Percentiles rank a stretch among this genome's conserved stretches.
Conservation (phyloP, 2,329 filamentous ascomycete species). For the Albifimbria verrucaria region DNA sequence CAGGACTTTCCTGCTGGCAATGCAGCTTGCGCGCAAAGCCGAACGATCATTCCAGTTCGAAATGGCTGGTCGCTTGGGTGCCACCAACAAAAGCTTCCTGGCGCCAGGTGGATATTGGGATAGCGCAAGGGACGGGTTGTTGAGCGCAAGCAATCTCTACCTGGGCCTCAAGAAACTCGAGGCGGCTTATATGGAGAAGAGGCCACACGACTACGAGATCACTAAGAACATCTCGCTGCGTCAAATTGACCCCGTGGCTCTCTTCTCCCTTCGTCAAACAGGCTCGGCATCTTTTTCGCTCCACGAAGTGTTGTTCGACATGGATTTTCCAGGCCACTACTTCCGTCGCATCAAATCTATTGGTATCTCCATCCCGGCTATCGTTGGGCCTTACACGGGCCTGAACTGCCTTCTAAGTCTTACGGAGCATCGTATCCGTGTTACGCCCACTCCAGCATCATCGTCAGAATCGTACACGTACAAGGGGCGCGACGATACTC, state of each 20-base stretch:
- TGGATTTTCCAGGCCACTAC: slow-evolving; percentile 39
- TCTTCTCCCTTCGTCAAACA: slow-evolving; percentile 5
- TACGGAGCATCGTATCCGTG: not conserved
- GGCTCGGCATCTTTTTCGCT: slow-evolving; percentile 3
- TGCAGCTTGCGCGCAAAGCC: no score
- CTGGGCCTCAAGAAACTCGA: no score
- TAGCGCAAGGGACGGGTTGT: no score
- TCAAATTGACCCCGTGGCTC: slow-evolving; percentile 3
- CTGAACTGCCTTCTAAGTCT: slow-evolving; percentile 6
- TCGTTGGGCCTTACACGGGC: slow-evolving; percentile 22
- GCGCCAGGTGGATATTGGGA: no score
- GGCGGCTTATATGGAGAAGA: no score
- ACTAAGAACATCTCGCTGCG: slow-evolving; percentile 9
- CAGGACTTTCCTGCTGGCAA: no score
- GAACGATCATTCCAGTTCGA: no score
- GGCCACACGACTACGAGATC: slow-evolving; percentile 12
- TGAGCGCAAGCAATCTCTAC: no score
- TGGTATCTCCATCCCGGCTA: slow-evolving; percentile 27
- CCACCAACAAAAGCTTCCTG: no score
- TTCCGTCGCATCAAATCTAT: slow-evolving; percentile 30
- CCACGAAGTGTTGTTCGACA: slow-evolving; percentile 30
- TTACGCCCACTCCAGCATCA: not conserved
- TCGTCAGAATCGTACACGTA: not conserved
- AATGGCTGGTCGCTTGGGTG: no score
- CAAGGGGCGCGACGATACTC: not conserved